Base-by-base conservation (phyloP, 2,329 filamentous ascomycete genomes). In the Tothia fuscella region DNA sequence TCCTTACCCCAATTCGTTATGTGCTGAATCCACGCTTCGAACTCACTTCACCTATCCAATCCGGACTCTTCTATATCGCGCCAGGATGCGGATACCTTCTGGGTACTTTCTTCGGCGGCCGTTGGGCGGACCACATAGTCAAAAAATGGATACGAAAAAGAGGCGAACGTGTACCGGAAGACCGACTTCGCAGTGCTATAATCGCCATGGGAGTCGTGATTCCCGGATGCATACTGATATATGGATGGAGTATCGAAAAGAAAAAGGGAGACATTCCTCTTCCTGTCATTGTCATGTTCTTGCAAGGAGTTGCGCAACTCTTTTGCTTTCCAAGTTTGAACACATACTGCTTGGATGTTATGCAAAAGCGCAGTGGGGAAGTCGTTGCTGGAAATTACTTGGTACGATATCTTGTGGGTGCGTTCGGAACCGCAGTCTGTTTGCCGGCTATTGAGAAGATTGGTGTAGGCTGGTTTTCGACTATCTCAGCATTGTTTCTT, bases 351-450 rank as follows among this genome's bases (percentile, higher is more conserved):
- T 61, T 91, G 30, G 83, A 91, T 56, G 82, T 89, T 10, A 85
- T 88, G 78, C 80, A 80, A 48, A 68, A 68, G 1, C 66, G 72
- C 22, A 76, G 76, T 32, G 74, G 79, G 3, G 83, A 91, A 53
- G 81, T 89, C 3, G 75, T 85, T 32, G 82, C 82, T 0, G 81
- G 82, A 0, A 91, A 89, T 57, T 91, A 88, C 57, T 76, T 86
- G 52, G 67, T 83, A 38, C 69, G 84, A 5, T 91, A 89, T 57
- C 54, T 86, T 5, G 82, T 87, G 49, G 83, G 78, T 1, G 82
- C 81, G 9, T 60, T 74, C 4, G 82, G 76, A 0, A 82, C 77
- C 3, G 83, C 80, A 0, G 73, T 76, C 2, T 82, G 82, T 42
- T 64, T 91, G 43, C 85, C 85, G 0, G 80, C 78, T 1, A 71